These are phyloP conservation scores for Vinca minor DNA, from an alignment of 257 asterid genomes.

Conservation along the genomic window DNA sequence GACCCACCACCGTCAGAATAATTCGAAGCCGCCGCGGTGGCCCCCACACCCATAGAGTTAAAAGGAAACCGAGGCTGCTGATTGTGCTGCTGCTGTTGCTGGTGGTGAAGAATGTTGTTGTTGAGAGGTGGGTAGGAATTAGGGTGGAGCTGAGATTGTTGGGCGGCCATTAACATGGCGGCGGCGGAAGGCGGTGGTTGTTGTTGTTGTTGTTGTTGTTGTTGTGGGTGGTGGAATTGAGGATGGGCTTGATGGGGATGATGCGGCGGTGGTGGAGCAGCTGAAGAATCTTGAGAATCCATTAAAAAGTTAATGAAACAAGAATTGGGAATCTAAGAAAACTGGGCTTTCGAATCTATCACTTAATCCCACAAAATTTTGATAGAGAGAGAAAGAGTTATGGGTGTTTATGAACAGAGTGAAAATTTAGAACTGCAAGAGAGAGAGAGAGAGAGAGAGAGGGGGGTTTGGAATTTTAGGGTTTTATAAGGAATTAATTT, in stretches of 20 bases:
- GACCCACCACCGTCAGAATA: slow-evolving; percentile 36
- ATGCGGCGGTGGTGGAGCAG: slow-evolving; percentile 15
- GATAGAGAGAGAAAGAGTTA: neutral
- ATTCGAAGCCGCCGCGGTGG: slow-evolving; percentile 23
- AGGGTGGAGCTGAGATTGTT: slow-evolving; percentile 6
- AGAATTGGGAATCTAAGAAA: neutral
- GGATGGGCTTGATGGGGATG: no score
- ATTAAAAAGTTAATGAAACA: neutral
- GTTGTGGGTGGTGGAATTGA: slow-evolving; percentile 9
- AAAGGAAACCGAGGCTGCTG: slow-evolving; percentile 55
- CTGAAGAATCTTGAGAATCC: slow-evolving; percentile 27
- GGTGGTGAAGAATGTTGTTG: neutral
- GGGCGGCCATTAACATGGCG: slow-evolving; percentile 9
- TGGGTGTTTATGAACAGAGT: neutral
- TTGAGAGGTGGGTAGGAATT: slow-evolving; percentile 11
- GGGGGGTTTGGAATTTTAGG: slow-evolving; percentile 15
- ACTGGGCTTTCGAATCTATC: slow-evolving; percentile 7
- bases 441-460: neutral
- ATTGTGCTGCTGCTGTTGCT: slow-evolving; percentile 11
- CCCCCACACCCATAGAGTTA: slow-evolving; percentile 33
- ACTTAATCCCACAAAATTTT: neutral
- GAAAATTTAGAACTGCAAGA: neutral
- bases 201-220: slow-evolving; percentile 14
- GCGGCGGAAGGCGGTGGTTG: slow-evolving; percentile 11
- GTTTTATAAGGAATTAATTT: slow-evolving; percentile 5